A percentile compares a stretch with the other conserved stretches of the same genome.
Conservation (phyloP, 2,329 filamentous ascomycete genomes). For the Chrysoporthe cubensis region DNA sequence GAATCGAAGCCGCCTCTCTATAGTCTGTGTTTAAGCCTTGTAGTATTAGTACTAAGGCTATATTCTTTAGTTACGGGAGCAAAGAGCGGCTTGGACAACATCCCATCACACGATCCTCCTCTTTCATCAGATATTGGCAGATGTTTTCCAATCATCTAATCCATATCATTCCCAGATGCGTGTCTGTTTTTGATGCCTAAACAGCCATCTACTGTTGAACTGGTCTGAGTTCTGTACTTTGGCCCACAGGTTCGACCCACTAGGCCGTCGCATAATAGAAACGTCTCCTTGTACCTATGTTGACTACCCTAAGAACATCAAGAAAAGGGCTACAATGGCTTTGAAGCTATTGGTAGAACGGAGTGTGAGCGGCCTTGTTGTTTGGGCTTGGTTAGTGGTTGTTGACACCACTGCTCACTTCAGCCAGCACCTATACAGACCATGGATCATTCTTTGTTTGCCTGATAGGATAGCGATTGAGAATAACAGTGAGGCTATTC, state of each 20-base stretch:
- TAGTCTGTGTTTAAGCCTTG: neutral
- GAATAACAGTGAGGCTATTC: neutral
- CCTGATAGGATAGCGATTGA: too few relatives aligned
- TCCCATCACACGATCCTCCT: too few relatives aligned
- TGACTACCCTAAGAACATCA: too few relatives aligned
- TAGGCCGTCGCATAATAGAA: neutral
- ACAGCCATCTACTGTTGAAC: neutral
- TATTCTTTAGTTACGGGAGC: neutral
- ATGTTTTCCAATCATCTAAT: neutral
- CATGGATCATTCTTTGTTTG: neutral
- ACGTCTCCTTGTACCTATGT: too few relatives aligned
- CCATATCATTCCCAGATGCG: neutral
- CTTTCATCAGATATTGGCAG: neutral
- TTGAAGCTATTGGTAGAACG: neutral
- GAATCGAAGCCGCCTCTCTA: neutral
- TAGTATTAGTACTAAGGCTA: neutral
- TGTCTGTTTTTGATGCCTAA: neutral
- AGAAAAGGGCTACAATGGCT: neutral
- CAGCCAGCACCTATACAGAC: neutral
- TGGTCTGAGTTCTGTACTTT: neutral
- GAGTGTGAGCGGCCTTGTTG: neutral
- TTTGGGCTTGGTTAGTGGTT: neutral
- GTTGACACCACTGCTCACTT: neutral
- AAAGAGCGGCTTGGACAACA: neutral
- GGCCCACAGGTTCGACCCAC: neutral